Base-by-base conservation (phyloP, 352 stramenopile genomes). In the Bremia lactucae region DNA sequence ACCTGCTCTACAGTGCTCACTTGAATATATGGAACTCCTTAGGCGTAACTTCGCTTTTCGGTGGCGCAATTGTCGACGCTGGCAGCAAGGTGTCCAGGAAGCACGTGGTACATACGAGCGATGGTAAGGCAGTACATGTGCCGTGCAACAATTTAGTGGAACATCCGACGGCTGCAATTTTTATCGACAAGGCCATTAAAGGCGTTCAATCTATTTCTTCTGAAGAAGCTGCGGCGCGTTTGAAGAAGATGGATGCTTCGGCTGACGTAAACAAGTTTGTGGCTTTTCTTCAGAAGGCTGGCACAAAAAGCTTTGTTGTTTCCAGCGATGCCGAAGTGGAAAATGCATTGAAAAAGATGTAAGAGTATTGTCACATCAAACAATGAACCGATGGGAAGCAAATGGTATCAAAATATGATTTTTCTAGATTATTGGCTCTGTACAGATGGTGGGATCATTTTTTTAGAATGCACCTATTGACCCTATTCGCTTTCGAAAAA, bases 101-200 rank as follows among this genome's bases (percentile, higher is more conserved):
- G 63, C 60, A 83, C 41, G 38, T 77, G 13, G 53, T 83, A 18
- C 34, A 61, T 10, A 55, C 68, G 3, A 63, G 74, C 46, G 65
- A 44, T 31, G 75, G 64, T 20, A 50, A 55, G 6, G 73, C 72
- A 4, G 70, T 87, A 20, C 59, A 83, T 38, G 72, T 87, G 57
- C 72, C 70, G 38, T 87, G 72, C 62, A 75, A 85, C 68, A 85
- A 85, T 64, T 46, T 87, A 23, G 75, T 85, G 53, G 60, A 79
- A 43, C 60, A 72, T 29, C 72, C 72, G 8, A 69, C 57, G 49
- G 70, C 70, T 15, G 73, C 68, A 15, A 50, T 85, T 20, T 84
- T 87, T 40, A 66, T 86, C 24, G 65, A 80, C 46, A 78, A 76
- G 48, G 43, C 66, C 4, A 52, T 52, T 33, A 68, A 69, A 31